Evolutionary conservation across 345 rosid species (phyloP).

Genomic region (Corymbia maculata): DNA sequence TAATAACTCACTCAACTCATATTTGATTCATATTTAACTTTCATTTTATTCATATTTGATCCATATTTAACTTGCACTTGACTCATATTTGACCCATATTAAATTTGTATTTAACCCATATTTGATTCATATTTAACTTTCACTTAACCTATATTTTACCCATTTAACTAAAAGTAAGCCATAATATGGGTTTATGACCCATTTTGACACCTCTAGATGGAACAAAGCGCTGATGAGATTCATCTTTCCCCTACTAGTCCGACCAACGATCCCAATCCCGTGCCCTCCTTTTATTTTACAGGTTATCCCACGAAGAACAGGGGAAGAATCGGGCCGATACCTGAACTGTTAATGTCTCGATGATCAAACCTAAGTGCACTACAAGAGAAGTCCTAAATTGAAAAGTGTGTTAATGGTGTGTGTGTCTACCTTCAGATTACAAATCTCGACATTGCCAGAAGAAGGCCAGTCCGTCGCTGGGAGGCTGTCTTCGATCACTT

Average conservation of each 20-base stretch:
- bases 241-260: constrained; percentile 61
- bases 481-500: constrained; percentile 26
- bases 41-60: too few relatives aligned
- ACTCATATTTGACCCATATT: too few relatives aligned
- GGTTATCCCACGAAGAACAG: constrained; percentile 53
- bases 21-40: too few relatives aligned
- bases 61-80: too few relatives aligned
- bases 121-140: too few relatives aligned
- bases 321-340: constrained; percentile 36
- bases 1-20: too few relatives aligned
- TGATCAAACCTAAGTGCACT: neutral
- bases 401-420: neutral
- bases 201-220: constrained; percentile 55
- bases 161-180: too few relatives aligned
- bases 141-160: too few relatives aligned
- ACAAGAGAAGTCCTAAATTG: neutral
- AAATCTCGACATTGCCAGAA: constrained; percentile 37
- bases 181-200: too few relatives aligned
- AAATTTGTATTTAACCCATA: too few relatives aligned
- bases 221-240: constrained; percentile 41
- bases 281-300: constrained; percentile 46
- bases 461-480: constrained; percentile 41
- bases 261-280: constrained; percentile 54
- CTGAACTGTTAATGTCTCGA: constrained; percentile 21
- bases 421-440: constrained; percentile 31